A percentile compares a stretch with the other conserved stretches of the same genome.
phyloP scores from a whole-genome alignment of 441 rosid species.

The Bruguiera hainesii region DNA sequence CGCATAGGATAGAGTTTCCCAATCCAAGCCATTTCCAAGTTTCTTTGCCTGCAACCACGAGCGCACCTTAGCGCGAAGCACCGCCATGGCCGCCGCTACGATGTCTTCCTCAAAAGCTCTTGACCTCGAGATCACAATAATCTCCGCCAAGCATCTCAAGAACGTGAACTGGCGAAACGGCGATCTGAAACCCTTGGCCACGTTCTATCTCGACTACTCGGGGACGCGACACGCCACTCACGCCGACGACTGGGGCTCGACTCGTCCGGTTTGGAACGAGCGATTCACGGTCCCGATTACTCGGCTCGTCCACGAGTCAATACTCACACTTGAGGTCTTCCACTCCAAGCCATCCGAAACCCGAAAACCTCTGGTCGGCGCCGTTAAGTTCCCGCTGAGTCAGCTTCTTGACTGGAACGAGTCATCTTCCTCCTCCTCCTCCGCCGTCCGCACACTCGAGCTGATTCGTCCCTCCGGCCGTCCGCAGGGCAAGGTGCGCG shows the following conservation, averaged over 20 bases:
- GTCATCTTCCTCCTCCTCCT: slow-evolving; percentile 24
- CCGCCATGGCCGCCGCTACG: slow-evolving; percentile 24
- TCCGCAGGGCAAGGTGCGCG: slow-evolving; percentile 64
- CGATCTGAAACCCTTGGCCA: slow-evolving; percentile 51
- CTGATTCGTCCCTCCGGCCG: slow-evolving; percentile 74
- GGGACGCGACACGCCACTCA: slow-evolving; percentile 40
- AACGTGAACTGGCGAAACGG: slow-evolving; percentile 86
- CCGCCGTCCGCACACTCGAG: slow-evolving; percentile 21
- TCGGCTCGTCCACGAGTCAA: slow-evolving; percentile 31
- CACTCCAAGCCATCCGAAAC: slow-evolving; percentile 58
- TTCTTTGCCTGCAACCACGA: not conserved
- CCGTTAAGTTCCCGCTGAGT: slow-evolving; percentile 45
- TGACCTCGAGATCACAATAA: slow-evolving; percentile 48
- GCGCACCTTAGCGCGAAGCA: slow-evolving; percentile 25
- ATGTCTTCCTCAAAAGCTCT: slow-evolving; percentile 33
- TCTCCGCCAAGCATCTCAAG: slow-evolving; percentile 61
- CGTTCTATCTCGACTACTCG: slow-evolving; percentile 54
- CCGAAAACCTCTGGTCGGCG: slow-evolving; percentile 62
- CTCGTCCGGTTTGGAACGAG: slow-evolving; percentile 57
- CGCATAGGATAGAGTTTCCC: too few species aligned
- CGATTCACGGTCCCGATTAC: slow-evolving; percentile 41
- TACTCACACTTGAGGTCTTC: slow-evolving; percentile 48
- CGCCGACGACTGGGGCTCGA: slow-evolving; percentile 55
- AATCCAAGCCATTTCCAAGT: not conserved
- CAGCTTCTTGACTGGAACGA: slow-evolving; percentile 48